Evolutionary conservation across 352 stramenopile genomes (phyloP).

Genomic region (Phytophthora sansomeana): DNA sequence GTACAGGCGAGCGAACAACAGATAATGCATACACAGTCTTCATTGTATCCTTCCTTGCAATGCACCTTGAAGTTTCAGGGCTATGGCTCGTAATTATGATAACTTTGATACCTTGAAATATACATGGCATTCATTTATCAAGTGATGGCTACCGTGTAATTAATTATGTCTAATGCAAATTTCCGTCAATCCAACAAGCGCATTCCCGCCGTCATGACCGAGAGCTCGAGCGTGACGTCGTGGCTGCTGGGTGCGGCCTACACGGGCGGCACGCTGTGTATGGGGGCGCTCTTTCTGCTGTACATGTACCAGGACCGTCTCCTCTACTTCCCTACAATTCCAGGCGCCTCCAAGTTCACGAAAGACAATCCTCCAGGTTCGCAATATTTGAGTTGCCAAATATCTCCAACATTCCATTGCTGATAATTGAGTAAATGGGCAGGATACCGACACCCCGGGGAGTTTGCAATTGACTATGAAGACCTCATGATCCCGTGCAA

Average conservation of each 20-base stretch:
- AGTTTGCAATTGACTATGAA: slow-evolving; percentile 92
- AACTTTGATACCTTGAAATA: no score
- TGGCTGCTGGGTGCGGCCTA: slow-evolving; percentile 77
- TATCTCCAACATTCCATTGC: not conserved
- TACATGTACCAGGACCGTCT: slow-evolving; percentile 87
- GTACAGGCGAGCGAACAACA: not conserved
- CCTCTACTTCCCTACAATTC: slow-evolving; percentile 86
- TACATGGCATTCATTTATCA: not conserved
- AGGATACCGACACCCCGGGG: slow-evolving; percentile 90
- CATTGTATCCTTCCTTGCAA: slow-evolving; percentile 19
- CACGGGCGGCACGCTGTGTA: slow-evolving; percentile 64
- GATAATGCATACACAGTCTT: slow-evolving; percentile 20
- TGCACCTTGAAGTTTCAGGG: slow-evolving; percentile 19
- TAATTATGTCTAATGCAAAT: not conserved
- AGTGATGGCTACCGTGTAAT: slow-evolving; percentile 2
- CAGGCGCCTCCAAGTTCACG: slow-evolving; percentile 79
- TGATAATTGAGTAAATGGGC: slow-evolving; percentile 8
- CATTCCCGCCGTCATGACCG: slow-evolving; percentile 39
- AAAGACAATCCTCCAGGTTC: slow-evolving; percentile 81
- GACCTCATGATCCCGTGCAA: slow-evolving; percentile 86
- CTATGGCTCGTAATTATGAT: not conserved
- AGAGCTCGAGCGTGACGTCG: slow-evolving; percentile 51
- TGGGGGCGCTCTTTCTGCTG: slow-evolving; percentile 71
- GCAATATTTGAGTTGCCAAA: not conserved
- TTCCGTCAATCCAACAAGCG: not conserved